Evolutionary conservation across 371 early-diverging fungal genomes (phyloP), one percentile per base, ranked within the genome.

Genomic region (Dichotomocladium elegans): DNA sequence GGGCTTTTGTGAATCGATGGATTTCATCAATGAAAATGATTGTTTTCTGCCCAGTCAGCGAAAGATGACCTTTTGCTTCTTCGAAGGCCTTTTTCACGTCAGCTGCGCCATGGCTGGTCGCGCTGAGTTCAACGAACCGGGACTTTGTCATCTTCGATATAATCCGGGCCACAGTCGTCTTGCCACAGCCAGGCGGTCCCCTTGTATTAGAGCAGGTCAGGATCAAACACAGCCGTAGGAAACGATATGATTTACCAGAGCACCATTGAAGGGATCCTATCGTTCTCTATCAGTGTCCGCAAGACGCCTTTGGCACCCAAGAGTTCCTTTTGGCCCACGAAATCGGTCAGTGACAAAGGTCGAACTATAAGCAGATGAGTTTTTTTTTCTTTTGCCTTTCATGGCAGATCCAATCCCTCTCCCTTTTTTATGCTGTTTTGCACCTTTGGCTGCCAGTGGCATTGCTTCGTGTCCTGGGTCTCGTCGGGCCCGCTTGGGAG

Each of bases 111-210:
- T 89, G 82, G 5, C 77, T 80, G 2, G 88, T 85, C 0, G 90
- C 93, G 37, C 86, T 80, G 51, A 91, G 63, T 58, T 92, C 92
- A 30, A 77, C 66, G 57, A 86, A 91, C 9, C 79, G 70, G 0
- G 87, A 75, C 51, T 76, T 75, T 0, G 86, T 85, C 46, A 65
- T 64, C 37, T 80, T 77, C 1, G 88, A 87, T 29, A 89, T 84
- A 31, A 89, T 83, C 17, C 81, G 64, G 3, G 91, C 94, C 9
- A 91, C 60, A 0, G 91, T 89, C 0, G 93, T 93, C 53, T 93
- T 94, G n/a, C 95, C 95, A 17, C 81, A 77, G 0, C 94, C 95
- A 3, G 93, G 91, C 10, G 88, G 86, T 4, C 91, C 90, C 87
- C 88, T 88, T n/a, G 79, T 68, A 37, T 12, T 37, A 66, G 59